phyloP scores from a whole-genome alignment of 2,329 filamentous ascomycete genomes.

The Diaporthe citriasiana region DNA sequence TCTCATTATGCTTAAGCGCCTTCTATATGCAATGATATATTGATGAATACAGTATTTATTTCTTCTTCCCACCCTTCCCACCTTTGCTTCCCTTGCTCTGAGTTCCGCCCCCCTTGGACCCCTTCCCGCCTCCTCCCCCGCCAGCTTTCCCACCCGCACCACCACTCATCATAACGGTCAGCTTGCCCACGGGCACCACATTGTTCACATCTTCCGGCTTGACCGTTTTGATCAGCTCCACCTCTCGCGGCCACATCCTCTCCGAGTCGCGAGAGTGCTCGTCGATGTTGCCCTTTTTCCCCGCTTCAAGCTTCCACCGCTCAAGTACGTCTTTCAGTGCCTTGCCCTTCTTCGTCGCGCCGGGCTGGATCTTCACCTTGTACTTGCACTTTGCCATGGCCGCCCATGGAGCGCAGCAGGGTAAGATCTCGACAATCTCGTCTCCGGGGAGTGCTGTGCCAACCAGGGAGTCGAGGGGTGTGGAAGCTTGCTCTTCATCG shows the following conservation, averaged over 20 bases:
- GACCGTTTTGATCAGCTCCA: conserved; percentile 85
- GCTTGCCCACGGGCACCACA: conserved; percentile 82
- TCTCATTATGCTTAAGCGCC: not conserved
- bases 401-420: conserved; percentile 75
- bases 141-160: conserved; percentile 62
- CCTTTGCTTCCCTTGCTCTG: conserved; percentile 53
- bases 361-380: conserved; percentile 94
- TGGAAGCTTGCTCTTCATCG: conserved; percentile 67
- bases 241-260: conserved; percentile 86
- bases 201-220: conserved; percentile 88
- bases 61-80: conserved; percentile 61
- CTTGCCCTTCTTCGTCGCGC: conserved; percentile 92
- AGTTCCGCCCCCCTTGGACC: conserved; percentile 51
- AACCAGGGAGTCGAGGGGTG: conserved; percentile 78
- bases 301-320: conserved; percentile 79
- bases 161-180: conserved; percentile 82
- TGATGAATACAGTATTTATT: conserved; percentile 39
- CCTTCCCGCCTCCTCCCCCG: conserved; percentile 57
- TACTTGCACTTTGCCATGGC: conserved; percentile 84
- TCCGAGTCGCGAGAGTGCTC: conserved; percentile 74
- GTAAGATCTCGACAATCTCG: conserved; percentile 79
- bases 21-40: not conserved
- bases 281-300: conserved; percentile 71
- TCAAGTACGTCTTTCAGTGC: conserved; percentile 91
- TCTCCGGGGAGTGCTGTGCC: conserved; percentile 85